A percentile compares a stretch with the other conserved stretches of the same genome.
Conservation (phyloP, 148 eudicot genomes). For the Bassia scoparia region DNA sequence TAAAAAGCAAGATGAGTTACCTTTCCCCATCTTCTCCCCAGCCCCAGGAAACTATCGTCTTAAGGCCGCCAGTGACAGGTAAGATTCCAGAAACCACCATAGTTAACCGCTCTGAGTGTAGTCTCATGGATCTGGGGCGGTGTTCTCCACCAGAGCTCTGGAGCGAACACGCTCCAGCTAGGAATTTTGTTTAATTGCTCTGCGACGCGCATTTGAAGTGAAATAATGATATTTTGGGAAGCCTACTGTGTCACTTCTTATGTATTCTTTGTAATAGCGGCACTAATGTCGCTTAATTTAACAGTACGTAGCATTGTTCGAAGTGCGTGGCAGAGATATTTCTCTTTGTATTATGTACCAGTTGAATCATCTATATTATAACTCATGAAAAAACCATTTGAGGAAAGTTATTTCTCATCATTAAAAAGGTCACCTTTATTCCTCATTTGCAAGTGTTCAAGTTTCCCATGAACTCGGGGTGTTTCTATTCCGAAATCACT, state of each 20-base stretch:
- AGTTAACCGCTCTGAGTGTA: background rate
- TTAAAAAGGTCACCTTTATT: background rate
- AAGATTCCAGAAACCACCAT: background rate
- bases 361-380: constrained; percentile 25
- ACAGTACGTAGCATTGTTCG: constrained; percentile 14
- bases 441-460: background rate
- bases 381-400: constrained; percentile 15
- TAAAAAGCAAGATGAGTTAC: background rate
- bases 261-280: constrained; percentile 13
- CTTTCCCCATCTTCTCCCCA: constrained; percentile 2
- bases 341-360: constrained; percentile 17
- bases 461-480: background rate
- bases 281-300: constrained; percentile 13
- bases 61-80: background rate
- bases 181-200: constrained; percentile 29
- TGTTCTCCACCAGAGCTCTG: constrained; percentile 15
- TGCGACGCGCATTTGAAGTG: constrained; percentile 1
- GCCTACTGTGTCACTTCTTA: background rate
- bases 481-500: no score
- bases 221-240: constrained; percentile 12
- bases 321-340: constrained; percentile 5
- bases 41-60: constrained; percentile 18
- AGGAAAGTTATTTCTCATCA: constrained; percentile 1
- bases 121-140: background rate
- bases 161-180: constrained; percentile 5